Evolutionary conservation across 2,329 filamentous ascomycete genomes (phyloP), one percentile per base, ranked within the genome.

Genomic region (Phoma herbarum): DNA sequence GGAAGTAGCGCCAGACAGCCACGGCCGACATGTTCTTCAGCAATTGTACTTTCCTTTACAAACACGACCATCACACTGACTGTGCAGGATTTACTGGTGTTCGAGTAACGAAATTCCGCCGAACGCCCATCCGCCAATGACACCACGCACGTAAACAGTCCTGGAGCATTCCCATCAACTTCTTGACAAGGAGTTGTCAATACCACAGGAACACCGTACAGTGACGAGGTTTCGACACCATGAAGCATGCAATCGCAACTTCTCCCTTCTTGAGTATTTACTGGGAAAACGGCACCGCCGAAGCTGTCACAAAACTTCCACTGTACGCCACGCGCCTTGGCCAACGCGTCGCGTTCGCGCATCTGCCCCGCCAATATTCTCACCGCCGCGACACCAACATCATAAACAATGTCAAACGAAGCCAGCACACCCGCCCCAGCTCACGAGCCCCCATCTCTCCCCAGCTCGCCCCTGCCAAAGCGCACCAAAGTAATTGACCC

Each of bases 401-500:
- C 54, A 11, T 33, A 33, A 42, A 60, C 61, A 57, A 72, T 69
- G 64, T 62, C 67, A 22, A 41, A 62, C 55, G 53, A 57, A 52
- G 51, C 66, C 56, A 56, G 63, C 52, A 75, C 72, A 7, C 74
- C 75, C 25, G 57, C 68, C 9, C 65, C 66, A n/a, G 43, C 55
- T 57, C 75, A 77, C 70, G 72, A 75, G 43, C 73, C 74, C 1
- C 86, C 87, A 45, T 86, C 86, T 51, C 83, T 88, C 23, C 88
- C 89, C 39, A 84, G 85, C 57, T 93, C 91, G 9, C 92, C 92
- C 26, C 87, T 91, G 25, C 84, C 91, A 46, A 96, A 96, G 82
- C 88, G 92, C 74, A 85, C 90, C 71, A 95, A 93, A 83, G 86
- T 87, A 69, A 79, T 81, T 61, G 75, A 81, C 48, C 75, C 80